Percentiles rank a stretch among this genome's conserved stretches.
These are phyloP conservation scores for Zygoascus tannicola DNA, from an alignment of 805 yeast genomes.

Conservation along the genomic window DNA sequence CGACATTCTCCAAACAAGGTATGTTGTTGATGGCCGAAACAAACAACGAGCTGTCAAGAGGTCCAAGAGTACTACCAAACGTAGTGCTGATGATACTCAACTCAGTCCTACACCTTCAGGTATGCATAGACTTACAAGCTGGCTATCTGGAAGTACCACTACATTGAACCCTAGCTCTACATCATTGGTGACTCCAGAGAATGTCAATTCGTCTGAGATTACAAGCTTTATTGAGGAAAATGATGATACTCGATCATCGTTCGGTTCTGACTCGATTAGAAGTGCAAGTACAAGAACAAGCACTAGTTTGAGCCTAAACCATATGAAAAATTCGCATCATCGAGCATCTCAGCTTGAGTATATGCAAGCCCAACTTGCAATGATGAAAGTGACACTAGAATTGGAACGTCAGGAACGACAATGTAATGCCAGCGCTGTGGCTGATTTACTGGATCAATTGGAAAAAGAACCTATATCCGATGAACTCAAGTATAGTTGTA, in stretches of 20 bases:
- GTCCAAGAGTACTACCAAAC: neutral
- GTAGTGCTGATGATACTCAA: neutral
- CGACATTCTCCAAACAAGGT: neutral
- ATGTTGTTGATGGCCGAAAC: neutral
- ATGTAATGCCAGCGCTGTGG: conserved; percentile 5
- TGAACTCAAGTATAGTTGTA: neutral
- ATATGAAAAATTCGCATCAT: neutral
- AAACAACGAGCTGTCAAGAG: neutral
- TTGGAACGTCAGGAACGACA: conserved; percentile 13
- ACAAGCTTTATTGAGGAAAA: conserved; percentile 2
- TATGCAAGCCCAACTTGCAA: conserved; percentile 5
- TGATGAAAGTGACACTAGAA: conserved; percentile 9
- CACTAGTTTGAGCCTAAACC: neutral
- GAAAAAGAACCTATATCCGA: neutral
- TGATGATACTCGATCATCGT: neutral
- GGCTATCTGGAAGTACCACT: neutral
- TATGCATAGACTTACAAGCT: conserved; percentile 1
- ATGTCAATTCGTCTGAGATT: neutral
- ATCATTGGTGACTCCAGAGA: neutral
- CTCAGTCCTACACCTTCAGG: neutral
- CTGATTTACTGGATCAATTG: conserved; percentile 1
- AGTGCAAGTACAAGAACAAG: neutral
- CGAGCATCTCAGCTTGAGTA: neutral
- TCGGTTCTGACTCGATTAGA: neutral
- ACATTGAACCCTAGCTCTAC: neutral